Evolutionary conservation across 2,329 filamentous ascomycete species (phyloP), one percentile per base, ranked within the genome.

Genomic region (Fusarium sulawesiense): DNA sequence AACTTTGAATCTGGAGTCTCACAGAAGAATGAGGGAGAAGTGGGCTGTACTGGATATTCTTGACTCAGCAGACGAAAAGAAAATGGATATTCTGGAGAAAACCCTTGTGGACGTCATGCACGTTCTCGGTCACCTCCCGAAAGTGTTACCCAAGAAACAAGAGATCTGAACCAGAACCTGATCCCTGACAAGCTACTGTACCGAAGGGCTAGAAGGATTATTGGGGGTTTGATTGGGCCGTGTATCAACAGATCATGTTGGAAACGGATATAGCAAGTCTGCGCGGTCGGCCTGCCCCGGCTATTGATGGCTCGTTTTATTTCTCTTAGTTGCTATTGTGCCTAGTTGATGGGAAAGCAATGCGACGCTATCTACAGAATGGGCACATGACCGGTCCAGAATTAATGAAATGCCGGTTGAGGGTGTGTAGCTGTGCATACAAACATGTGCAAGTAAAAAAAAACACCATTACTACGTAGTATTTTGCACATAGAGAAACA

Each of bases 101-200:
- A 20, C 29, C 48, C 49, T 27, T 40, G 44, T 64, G 32, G 32
- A 49, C 30, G 50, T 68, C 62, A 68, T 60, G 57, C 67, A 68
- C 46, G 54, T 60, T 59, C 63, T 70, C 66, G 67, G 67, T 59
- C 67, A 66, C 54, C 67, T 71, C 62, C 67, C 67, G 67, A 70
- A 64, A 62, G 60, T 69, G 56, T 46, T 61, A 70, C 60, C 56
- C 53, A 61, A 66, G 41, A 42, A 61, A 66, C 27, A 42, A 53
- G 37, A 51, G 25, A 53, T 53, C 32, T 21, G 49, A 18, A 29
- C 23, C 23, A 53, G 49, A 48, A 67, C 45, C 42, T 60, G 41
- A 50, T 47, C 66, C 60, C 23, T 53, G 56, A 20, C 42, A 46
- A 37, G 48, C 48, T 55, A 49, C 63, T 42, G 37, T 50, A 53